These are phyloP conservation scores for Microcyclosporella mali DNA, from an alignment of 2,329 filamentous ascomycete genomes.

Conservation along the genomic window DNA sequence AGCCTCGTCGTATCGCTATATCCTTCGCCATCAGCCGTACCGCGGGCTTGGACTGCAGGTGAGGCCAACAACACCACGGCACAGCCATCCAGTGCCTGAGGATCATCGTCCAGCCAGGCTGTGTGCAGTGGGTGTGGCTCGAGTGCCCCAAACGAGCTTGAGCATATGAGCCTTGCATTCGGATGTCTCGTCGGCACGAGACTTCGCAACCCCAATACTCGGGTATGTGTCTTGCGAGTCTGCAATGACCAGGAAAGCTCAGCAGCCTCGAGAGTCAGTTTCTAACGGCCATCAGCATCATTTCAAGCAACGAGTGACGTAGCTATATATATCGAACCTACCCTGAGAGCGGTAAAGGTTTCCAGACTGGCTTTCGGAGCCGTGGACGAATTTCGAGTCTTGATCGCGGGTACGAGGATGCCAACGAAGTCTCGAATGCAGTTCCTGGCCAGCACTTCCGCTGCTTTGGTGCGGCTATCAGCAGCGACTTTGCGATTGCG, in stretches of 20 bases:
- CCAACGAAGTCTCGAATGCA: background rate
- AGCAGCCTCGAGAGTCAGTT: conserved; percentile 2
- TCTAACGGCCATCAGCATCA: too few relatives aligned
- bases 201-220: background rate
- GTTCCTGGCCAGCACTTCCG: background rate
- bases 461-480: conserved; percentile 1
- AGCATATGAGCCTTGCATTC: background rate
- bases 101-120: conserved; percentile 4
- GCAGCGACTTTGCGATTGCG: background rate
- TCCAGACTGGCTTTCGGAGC: background rate
- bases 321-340: too few relatives aligned
- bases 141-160: background rate
- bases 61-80: conserved; percentile 6
- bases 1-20: conserved; percentile 2
- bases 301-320: too few relatives aligned
- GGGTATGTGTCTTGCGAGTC: conserved; percentile 6
- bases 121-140: conserved; percentile 5
- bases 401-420: background rate
- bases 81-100: conserved; percentile 3
- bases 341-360: too few relatives aligned
- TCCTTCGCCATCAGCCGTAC: conserved; percentile 7
- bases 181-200: background rate
- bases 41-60: conserved; percentile 3
- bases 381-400: background rate
- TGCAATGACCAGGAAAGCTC: conserved; percentile 9